phyloP scores from a whole-genome alignment of 1,139 yeast genomes.

The Pichia kudriavzevii region DNA sequence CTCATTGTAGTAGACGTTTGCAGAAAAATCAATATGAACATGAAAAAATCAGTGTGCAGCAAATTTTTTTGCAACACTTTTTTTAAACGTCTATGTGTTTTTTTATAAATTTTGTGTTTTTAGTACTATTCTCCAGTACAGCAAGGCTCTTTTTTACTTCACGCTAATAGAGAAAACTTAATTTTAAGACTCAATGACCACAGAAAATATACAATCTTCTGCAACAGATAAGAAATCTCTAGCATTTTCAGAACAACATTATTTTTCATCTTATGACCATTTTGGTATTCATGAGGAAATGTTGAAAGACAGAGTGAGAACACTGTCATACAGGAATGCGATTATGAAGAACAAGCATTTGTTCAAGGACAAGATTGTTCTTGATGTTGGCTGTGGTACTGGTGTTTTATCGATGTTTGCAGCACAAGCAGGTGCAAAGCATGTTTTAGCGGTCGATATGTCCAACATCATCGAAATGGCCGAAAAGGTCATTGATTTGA shows the following conservation, averaged over 20 bases:
- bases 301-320: conserved; percentile 93
- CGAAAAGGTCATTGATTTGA: conserved; percentile 68
- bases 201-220: conserved; percentile 15
- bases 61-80: too few relatives aligned
- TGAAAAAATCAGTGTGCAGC: too few relatives aligned
- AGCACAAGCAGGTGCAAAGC: conserved; percentile 96
- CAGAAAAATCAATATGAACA: too few relatives aligned
- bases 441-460: conserved; percentile 96
- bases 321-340: conserved; percentile 86
- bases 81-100: too few relatives aligned
- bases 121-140: too few relatives aligned
- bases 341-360: conserved; percentile 84
- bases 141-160: too few relatives aligned
- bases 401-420: conserved; percentile 98
- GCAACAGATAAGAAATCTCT: conserved; percentile 50
- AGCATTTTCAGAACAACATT: conserved; percentile 76
- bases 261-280: conserved; percentile 91
- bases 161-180: too few relatives aligned
- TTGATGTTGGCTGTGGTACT: conserved; percentile 98
- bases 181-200: conserved; percentile 7
- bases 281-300: conserved; percentile 98
- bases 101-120: too few relatives aligned
- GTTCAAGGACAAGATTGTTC: conserved; percentile 89
- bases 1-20: too few relatives aligned
- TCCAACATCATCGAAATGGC: conserved; percentile 95